Evolutionary conservation across 768 basidiomycete species (phyloP), one percentile per base, ranked within the genome.

Genomic region (Tephrocybe sp.): DNA sequence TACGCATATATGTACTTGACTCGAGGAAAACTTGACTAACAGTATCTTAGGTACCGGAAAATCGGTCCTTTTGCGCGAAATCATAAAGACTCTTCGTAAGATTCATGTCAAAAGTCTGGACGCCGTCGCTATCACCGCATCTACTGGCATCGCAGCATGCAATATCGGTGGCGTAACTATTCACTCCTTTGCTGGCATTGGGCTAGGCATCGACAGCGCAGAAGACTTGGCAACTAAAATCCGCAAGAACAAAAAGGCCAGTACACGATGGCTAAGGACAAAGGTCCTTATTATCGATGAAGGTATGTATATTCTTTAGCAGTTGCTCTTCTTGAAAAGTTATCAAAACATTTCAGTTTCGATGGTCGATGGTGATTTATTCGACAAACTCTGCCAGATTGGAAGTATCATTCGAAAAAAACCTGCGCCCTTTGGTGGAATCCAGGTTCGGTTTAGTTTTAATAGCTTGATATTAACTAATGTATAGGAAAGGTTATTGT

Each of bases 161-260:
- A 98, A 99, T 59, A 94, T 99, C 44, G 96, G 96, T 9, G 96
- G 97, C 35, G 82, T 90, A 19, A 98, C 96, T 0, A 79, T 98
- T 32, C 96, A 99, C 65, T 95, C 92, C 0, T 99, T 97, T 63
- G 84, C 89, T n/a, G 95, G 96, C 0, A 89, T 96, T 52, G 96
- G 96, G 0, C 69, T 97, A 1, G 96, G 91, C 1, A 68, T 77
- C 2, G 92, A 89, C 34, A 66, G 65, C 9, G 78, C 79, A 0
- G 78, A 86, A 0, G 70, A 80, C 0, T 77, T 98, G 4, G 74
- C 81, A 4, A 68, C 58, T 0, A 94, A 83, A 62, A 68, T 98
- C 39, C 77, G 70, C 58, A 91, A 82, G 74, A 97, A 95, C 66
- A 89, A 82, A 70, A 97, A 97, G 68, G 85, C 93, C 1, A 68